Base-by-base conservation (phyloP, 2,329 filamentous ascomycete species). In the Colletotrichum coccodes region DNA sequence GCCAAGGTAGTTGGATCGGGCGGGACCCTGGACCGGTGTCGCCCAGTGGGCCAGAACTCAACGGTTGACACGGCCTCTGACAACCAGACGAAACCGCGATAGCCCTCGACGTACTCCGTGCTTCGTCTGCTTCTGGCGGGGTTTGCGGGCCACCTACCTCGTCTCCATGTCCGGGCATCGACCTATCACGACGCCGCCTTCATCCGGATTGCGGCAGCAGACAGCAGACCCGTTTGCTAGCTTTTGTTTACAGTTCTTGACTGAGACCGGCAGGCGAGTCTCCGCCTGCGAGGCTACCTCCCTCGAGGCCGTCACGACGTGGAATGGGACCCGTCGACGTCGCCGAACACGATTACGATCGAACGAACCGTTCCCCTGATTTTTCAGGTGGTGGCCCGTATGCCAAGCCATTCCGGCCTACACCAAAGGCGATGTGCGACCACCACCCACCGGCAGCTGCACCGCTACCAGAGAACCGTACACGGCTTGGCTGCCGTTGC, bases 331-430 rank as follows among this genome's bases (percentile, higher is more conserved):
- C 23, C 6, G 34, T 65, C 53, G 46, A 47, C 42, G 38, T 54
- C 46, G 32, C 53, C 52, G 60, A 59, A 68, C 46, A 64, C 64
- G 52, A 64, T 44, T 52, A 57, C 59, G 32, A 26, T 18, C 58
- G 26, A 61, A 16, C 36, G 30, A 21, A 28, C 26, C 28, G n/a
- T 44, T 16, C 42, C 49, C 58, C 34, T 50, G 58, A 34, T 28
- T 56, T 57, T 40, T 67, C 64, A 67, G 64, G 40, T 63, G 50
- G 58, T 34, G n/a, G n/a, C n/a, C 63, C 6, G 32, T 26, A 57
- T 21, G 26, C 64, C 42, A 44, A 58, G 57, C 53, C 53, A 56
- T 38, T 18, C 26, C 16, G 36, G 53, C 23, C 23, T 18, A n/a
- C n/a, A n/a, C n/a, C n/a, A 23, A 26, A 28, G 26, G 23, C 23